Evolutionary conservation across 2,329 filamentous ascomycete species (phyloP).

Genomic region (Fusarium mundagurra): DNA sequence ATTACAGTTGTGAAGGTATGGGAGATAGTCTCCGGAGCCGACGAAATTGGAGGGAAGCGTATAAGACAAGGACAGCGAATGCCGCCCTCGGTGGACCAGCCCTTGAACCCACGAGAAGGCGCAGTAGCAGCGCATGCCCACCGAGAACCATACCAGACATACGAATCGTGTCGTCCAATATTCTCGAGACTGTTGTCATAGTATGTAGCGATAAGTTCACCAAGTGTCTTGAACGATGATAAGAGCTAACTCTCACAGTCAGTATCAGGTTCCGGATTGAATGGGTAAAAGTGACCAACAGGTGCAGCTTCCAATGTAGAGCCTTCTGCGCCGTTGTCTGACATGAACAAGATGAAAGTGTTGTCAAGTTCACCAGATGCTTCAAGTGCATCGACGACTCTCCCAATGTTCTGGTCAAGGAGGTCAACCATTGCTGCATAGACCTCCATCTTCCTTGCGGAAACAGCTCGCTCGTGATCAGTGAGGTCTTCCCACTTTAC

Average conservation of each 20-base stretch:
- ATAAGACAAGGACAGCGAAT: constrained; percentile 22
- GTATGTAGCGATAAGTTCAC: constrained; percentile 41
- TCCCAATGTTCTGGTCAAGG: constrained; percentile 63
- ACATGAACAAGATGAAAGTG: constrained; percentile 64
- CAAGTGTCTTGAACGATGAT: not conserved
- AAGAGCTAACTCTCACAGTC: not conserved
- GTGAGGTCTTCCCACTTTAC: constrained; percentile 37
- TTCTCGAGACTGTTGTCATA: constrained; percentile 63
- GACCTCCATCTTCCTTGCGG: constrained; percentile 51
- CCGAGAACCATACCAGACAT: constrained; percentile 68
- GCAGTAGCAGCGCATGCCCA: constrained; percentile 58
- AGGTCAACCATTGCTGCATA: constrained; percentile 67
- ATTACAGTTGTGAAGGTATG: constrained; percentile 53
- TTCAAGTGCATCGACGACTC: constrained; percentile 60
- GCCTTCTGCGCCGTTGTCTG: constrained; percentile 64
- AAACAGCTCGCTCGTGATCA: constrained; percentile 7
- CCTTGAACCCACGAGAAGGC: constrained; percentile 50
- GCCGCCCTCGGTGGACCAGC: constrained; percentile 41
- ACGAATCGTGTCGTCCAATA: constrained; percentile 63
- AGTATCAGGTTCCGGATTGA: not conserved
- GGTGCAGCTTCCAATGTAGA: constrained; percentile 68
- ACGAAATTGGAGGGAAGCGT: constrained; percentile 42
- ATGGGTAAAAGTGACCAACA: constrained; percentile 44
- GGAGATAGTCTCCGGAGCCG: constrained; percentile 46
- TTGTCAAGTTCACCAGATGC: constrained; percentile 61